Evolutionary conservation across 805 yeast genomes (phyloP), one percentile per base, ranked within the genome.

Genomic region (Lipomyces oligophaga): DNA sequence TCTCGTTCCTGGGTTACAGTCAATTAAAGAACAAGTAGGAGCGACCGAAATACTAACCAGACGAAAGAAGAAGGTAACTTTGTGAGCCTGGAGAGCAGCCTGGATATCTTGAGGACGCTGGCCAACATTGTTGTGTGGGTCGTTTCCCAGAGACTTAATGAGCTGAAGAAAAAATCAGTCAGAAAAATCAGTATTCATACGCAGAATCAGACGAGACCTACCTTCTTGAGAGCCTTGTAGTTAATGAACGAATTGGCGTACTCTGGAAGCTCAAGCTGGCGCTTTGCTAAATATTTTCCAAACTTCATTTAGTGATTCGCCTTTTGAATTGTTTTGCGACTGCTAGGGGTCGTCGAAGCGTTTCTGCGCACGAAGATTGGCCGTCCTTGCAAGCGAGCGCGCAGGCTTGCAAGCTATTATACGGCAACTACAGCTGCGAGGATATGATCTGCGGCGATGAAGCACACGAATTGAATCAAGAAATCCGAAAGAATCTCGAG

Each of bases 211-310:
- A 19, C 8, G 22, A 5, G 8, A 32, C 54, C 16, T 37, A 62
- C 64, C 63, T 90, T 93, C 66, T 90, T 90, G 48, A 90, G 71
- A 3, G 90, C 93, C 70, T 93, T 93, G 68, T 93, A 93, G 69
- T 93, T 88, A 63, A 93, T 90, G 70, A 90, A 93, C 63, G 86
- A 83, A 31, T 90, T 88, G 40, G 94, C 80, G 65, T 93, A 93
- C 66, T 93, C 98, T 8, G 97, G 97, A 49, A 90, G 72, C 66
- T 90, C 97, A 58, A 93, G 73, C 68, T 88, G 96, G 63, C 97
- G 79, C 34, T 94, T 84, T 55, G 95, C 97, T 63, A 93, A 73
- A 63, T 87, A 85, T 67, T 93, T 93, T 41, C 98, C 98, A 67
- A 88, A 93, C 73, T 93, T 93, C 98, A 71, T 71, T n/a, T n/a